Evolutionary conservation across 2,329 filamentous ascomycete species (phyloP).

Genomic region (Samsoniella hepiali): DNA sequence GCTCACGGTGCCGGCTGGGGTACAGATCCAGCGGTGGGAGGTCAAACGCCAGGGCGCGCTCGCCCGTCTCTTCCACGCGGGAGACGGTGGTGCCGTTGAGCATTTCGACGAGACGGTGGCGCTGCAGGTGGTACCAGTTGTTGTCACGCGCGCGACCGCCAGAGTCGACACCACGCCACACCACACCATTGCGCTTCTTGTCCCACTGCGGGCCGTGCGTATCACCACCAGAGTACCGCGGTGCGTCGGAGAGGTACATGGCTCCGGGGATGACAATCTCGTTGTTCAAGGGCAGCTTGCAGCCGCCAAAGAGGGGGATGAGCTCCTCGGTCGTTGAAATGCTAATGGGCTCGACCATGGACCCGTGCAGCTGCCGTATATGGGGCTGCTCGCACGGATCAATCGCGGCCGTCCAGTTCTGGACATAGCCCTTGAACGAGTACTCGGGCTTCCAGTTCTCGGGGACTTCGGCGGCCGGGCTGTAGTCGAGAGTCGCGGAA

Average conservation of each 20-base stretch:
- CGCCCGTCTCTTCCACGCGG: constrained; percentile 40
- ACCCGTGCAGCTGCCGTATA: constrained; percentile 50
- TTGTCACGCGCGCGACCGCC: constrained; percentile 51
- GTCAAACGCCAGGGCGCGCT: constrained; percentile 46
- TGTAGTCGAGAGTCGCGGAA: constrained; percentile 30
- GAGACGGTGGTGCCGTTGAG: constrained; percentile 59
- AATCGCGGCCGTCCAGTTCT: constrained; percentile 55
- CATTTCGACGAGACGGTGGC: constrained; percentile 69
- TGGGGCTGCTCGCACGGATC: constrained; percentile 59
- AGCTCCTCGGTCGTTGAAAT: constrained; percentile 52
- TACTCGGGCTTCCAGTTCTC: constrained; percentile 35
- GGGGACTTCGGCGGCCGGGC: constrained; percentile 33
- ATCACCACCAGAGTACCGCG: constrained; percentile 55
- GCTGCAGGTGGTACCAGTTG: constrained; percentile 67
- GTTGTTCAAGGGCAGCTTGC: constrained; percentile 60
- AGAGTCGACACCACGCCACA: constrained; percentile 65
- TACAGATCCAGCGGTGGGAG: constrained; percentile 44
- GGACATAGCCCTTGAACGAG: constrained; percentile 47
- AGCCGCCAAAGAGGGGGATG: constrained; percentile 60
- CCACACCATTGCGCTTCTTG: constrained; percentile 51
- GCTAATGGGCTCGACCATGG: constrained; percentile 53
- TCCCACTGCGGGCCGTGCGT: constrained; percentile 56
- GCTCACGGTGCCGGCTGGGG: constrained; percentile 36
- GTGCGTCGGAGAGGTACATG: constrained; percentile 60
- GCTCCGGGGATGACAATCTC: constrained; percentile 63